A percentile compares a stretch with the other conserved stretches of the same genome.
Conservation (phyloP, 148 eudicot genomes). For the Bassia scoparia region DNA sequence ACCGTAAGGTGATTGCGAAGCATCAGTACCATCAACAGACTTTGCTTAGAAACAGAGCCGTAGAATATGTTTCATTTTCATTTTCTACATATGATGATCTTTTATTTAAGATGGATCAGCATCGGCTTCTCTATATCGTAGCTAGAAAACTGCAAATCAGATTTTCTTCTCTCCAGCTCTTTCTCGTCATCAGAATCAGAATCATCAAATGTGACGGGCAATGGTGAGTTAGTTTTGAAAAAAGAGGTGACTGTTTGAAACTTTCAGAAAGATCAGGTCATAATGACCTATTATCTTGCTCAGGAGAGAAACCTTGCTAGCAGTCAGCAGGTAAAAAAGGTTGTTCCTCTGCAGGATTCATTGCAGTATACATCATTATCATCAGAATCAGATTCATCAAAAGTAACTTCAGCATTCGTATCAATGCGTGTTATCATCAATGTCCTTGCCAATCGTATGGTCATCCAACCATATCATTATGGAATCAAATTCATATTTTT, state of each 20-base stretch:
- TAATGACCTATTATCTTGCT: constrained; percentile 14
- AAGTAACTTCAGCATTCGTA: constrained; percentile 30
- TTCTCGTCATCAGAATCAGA: constrained; percentile 52
- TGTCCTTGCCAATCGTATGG: constrained; percentile 28
- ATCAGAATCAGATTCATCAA: constrained; percentile 55
- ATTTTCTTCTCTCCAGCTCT: constrained; percentile 29
- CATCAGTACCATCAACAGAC: constrained; percentile 15
- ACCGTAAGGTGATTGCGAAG: constrained; percentile 19
- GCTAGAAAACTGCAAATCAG: constrained; percentile 20
- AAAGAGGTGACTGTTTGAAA: constrained; percentile 32
- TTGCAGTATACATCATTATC: constrained; percentile 33
- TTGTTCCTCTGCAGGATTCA: constrained; percentile 35
- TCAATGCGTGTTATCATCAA: constrained; percentile 23
- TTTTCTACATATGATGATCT: constrained; percentile 8
- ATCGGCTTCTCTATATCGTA: constrained; percentile 21
- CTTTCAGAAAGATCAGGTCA: constrained; percentile 46
- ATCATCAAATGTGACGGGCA: constrained; percentile 53
- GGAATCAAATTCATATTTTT: constrained; percentile 25
- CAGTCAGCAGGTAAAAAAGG: constrained; percentile 32
- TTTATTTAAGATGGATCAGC: background rate
- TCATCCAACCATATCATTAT: constrained; percentile 25
- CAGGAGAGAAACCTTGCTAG: constrained; percentile 30
- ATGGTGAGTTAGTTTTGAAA: constrained; percentile 35
- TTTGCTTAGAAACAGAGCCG: constrained; percentile 24
- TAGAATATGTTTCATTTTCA: constrained; percentile 14